Evolutionary conservation across 768 basidiomycete genomes (phyloP).

Genomic region (Trametes gibbosa): DNA sequence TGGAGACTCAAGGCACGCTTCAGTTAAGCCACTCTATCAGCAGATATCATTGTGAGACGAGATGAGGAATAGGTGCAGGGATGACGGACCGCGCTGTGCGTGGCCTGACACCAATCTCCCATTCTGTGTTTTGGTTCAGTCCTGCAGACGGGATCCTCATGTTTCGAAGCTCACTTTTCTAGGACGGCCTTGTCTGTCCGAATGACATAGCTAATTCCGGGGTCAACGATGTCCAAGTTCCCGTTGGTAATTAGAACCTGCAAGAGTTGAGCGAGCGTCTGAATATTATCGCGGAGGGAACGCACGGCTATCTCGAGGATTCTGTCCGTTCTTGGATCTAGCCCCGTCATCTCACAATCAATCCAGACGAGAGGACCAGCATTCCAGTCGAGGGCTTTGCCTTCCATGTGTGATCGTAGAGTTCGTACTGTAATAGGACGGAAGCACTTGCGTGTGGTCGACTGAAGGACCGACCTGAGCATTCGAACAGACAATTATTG

Average conservation of each 20-base stretch:
- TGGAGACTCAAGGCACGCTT: slow-evolving; percentile 72
- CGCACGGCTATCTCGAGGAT: slow-evolving; percentile 79
- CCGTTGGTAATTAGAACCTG: slow-evolving; percentile 89
- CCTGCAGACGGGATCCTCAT: neutral
- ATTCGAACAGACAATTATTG: neutral
- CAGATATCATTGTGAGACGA: neutral
- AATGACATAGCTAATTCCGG: slow-evolving; percentile 77
- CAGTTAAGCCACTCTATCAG: slow-evolving; percentile 73
- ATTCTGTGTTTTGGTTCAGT: slow-evolving; percentile 48
- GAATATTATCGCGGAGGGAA: neutral
- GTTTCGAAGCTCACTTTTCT: slow-evolving; percentile 53
- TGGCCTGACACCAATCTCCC: slow-evolving; percentile 83
- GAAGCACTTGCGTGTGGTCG: slow-evolving; percentile 1
- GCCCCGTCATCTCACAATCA: slow-evolving; percentile 87
- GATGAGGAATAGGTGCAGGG: slow-evolving; percentile 5
- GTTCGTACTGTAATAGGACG: slow-evolving; percentile 1
- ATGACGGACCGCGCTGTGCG: slow-evolving; percentile 66
- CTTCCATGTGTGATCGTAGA: slow-evolving; percentile 7
- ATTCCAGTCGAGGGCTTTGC: slow-evolving; percentile 39
- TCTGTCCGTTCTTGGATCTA: slow-evolving; percentile 62
- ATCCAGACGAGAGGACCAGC: slow-evolving; percentile 79
- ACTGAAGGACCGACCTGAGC: neutral
- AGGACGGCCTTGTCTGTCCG: slow-evolving; percentile 64
- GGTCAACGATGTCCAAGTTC: slow-evolving; percentile 74
- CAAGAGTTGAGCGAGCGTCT: neutral